Conservation (phyloP, 2,329 filamentous ascomycete genomes). For the Albifimbria verrucaria region DNA sequence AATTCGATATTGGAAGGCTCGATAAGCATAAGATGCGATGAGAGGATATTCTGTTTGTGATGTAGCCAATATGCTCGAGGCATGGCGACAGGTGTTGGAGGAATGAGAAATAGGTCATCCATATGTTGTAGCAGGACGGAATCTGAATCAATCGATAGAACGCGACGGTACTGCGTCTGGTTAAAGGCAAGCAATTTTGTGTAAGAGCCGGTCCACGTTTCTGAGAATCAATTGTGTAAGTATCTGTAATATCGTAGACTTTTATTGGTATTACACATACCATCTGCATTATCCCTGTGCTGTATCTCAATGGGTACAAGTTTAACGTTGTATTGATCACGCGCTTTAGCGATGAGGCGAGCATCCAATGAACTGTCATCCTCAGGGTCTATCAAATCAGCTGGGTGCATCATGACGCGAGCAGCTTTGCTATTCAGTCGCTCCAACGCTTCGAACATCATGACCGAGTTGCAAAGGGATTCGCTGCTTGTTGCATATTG, state of each 20-base stretch:
- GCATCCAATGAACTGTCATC: slow-evolving; percentile 22
- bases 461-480: slow-evolving; percentile 48
- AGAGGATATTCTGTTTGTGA: slow-evolving; percentile 50
- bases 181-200: slow-evolving; percentile 68
- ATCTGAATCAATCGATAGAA: slow-evolving; percentile 55
- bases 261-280: slow-evolving; percentile 21
- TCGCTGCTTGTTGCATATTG: slow-evolving; percentile 46
- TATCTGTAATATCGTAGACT: not conserved
- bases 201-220: slow-evolving; percentile 60
- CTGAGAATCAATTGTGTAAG: slow-evolving; percentile 9
- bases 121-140: slow-evolving; percentile 56
- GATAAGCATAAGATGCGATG: slow-evolving; percentile 60
- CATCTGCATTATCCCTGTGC: slow-evolving; percentile 28
- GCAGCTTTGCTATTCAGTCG: slow-evolving; percentile 39
- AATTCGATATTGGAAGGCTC: slow-evolving; percentile 54
- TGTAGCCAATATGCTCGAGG: slow-evolving; percentile 68
- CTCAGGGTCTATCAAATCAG: slow-evolving; percentile 29
- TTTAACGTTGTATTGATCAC: slow-evolving; percentile 42
- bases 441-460: slow-evolving; percentile 44
- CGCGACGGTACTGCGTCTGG: slow-evolving; percentile 54
- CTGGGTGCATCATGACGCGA: slow-evolving; percentile 44
- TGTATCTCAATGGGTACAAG: slow-evolving; percentile 39
- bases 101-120: slow-evolving; percentile 68
- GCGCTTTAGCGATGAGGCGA: slow-evolving; percentile 36
- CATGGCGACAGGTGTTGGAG: slow-evolving; percentile 58